Base-by-base conservation (phyloP, 306 rosid species). In the Spatholobus suberectus region DNA sequence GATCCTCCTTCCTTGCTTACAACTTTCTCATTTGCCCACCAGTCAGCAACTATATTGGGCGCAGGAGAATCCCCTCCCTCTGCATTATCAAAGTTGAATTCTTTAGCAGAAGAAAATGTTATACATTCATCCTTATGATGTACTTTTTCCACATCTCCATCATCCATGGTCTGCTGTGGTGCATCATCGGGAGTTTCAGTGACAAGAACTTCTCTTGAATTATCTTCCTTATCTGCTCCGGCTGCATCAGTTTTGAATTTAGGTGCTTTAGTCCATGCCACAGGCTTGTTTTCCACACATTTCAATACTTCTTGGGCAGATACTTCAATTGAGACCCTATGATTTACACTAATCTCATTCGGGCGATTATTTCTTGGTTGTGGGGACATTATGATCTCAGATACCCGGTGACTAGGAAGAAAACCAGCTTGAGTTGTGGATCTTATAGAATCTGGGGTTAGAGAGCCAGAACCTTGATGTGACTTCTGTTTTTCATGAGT, bases 1-100 rank as follows among this genome's bases (percentile, higher is more conserved):
- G 89, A 34, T 8, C 78, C 89, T 37, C 86, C 81, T n/a, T 92
- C 95, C 51, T 81, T 88, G 77, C 82, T 88, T 17, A 44, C 89
- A 73, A 88, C 94, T 83, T 90, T 96, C 87, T 89, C 92, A 85
- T 90, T 92, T 12, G 94, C 94, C 99, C 99, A 96, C 99, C 99
- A 92, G 40, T 90, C 92, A 7, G 94, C 84, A 58, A 80, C 88
- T 69, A 88, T 51, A 76, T 76, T 71, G 5, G 99, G 80, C 4
- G 51, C 79, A 55, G 47, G 84, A 77, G 93, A 89, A 47, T 90
- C 97, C 46, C 90, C 93, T 44, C 96, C 94, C 62, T 94, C 97
- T 11, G 90, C 86, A 75, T 85, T 89, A 65, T 87, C 92, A 79
- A 96, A 96, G 84, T 92, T 92, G 89, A 96, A 96, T 65, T 96